Base-by-base conservation (phyloP, 768 basidiomycete genomes). In the Mrakia hoshinonis region DNA sequence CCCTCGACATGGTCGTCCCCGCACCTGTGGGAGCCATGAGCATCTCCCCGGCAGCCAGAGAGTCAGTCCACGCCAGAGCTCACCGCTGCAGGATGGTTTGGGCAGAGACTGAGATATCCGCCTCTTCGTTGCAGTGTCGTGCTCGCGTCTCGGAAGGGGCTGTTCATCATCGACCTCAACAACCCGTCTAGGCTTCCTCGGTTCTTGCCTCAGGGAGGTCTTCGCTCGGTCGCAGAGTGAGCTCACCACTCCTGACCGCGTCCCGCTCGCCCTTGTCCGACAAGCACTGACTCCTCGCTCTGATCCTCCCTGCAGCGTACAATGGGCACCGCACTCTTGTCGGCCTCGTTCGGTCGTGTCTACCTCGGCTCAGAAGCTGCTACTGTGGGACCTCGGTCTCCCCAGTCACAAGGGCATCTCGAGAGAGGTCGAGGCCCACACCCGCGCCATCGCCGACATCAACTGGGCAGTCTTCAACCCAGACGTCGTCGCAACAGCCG, bases 371-470 rank as follows among this genome's bases (percentile, higher is more conserved):
- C 78, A 80, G 67, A 81, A 81, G 67, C 73, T 77, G 52, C 83
- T 99, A 3, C 91, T 99, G 70, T 99, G 96, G 95, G 96, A 98
- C 80, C 82, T 97, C n/a, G 78, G 85, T 68, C 81, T 88, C 52
- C 79, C 83, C 20, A 86, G 86, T 20, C 88, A 89, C 75, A 89
- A 88, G 1, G 87, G 89, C 2, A 91, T 99, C 43, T 84, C 92
- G 75, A 86, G 90, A 72, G 87, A 91, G 39, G 83, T 97, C 5
- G 87, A 88, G 73, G 89, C 90, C 0, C 96, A 99, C 77, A 91
- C 92, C 73, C 87, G 95, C 55, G 92, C 93, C 5, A 93, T 99
- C 67, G 97, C 96, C 3, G 96, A 99, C 77, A 91, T 98, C 77
- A 98, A 99, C 77, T 99, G 95, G 95, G 91, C 92, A 76, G 88